Evolutionary conservation across 1,139 yeast genomes (phyloP).

Genomic region (Pichia inconspicua): DNA sequence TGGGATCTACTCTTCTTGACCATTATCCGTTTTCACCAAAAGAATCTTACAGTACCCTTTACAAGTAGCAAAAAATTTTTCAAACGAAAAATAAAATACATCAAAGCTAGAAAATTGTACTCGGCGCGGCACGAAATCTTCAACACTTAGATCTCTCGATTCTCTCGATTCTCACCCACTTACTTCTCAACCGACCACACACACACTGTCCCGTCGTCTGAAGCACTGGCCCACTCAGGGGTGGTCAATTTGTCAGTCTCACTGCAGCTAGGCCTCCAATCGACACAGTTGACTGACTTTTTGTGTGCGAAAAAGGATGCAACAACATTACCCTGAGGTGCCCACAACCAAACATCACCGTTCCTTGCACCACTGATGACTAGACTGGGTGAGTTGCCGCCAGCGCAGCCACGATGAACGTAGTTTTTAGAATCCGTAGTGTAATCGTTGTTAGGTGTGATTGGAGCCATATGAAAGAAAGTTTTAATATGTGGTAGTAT

Average conservation of each 20-base stretch:
- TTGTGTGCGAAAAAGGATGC: conserved; percentile 59
- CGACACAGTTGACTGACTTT: conserved; percentile 73
- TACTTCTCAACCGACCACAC: conserved; percentile 40
- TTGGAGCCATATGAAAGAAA: conserved; percentile 10
- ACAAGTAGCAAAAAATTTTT: background rate
- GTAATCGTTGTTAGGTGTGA: background rate
- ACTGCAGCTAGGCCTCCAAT: conserved; percentile 29
- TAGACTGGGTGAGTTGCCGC: conserved; percentile 51
- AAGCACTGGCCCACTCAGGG: conserved; percentile 47
- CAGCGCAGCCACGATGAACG: conserved; percentile 74
- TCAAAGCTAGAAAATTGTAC: no score
- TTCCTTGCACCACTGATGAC: conserved; percentile 81
- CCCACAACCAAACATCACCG: conserved; percentile 76
- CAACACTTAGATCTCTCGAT: background rate
- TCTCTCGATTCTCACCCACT: no score
- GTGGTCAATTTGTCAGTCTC: background rate
- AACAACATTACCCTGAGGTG: conserved; percentile 62
- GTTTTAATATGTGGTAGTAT: conserved; percentile 14
- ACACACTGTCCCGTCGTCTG: conserved; percentile 67
- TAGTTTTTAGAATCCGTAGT: conserved; percentile 30
- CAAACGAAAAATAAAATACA: background rate
- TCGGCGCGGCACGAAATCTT: background rate
- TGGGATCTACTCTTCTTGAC: background rate
- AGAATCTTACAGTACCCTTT: background rate
- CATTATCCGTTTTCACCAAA: background rate